Evolutionary conservation across 176 grass and related monocot genomes (phyloP), one percentile per base, ranked within the genome.

Genomic region (Miscanthus lutarioriparius): DNA sequence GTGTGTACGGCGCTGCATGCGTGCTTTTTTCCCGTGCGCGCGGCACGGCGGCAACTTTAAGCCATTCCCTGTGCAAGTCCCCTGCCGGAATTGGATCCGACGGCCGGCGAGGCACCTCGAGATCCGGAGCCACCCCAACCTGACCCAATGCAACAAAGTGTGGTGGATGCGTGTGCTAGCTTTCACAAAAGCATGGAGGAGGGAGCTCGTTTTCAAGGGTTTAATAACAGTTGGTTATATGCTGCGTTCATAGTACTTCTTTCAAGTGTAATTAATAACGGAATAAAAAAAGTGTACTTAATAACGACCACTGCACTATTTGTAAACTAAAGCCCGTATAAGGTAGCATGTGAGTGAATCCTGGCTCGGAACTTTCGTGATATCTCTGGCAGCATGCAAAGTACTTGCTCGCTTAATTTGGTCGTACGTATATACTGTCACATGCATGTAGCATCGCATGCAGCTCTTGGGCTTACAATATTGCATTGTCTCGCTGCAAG

Each of bases 71-170:
- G 16, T 30, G 3, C 23, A 11, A 28, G 12, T 26, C 30, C 7
- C 0, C 19, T 53, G 44, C 20, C 22, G 8, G 20, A 59, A 59
- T 59, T 22, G 0, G 54, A 87, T 87, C 81, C 67, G 67, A 84
- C 87, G 87, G 81, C 75, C 13, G 66, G 1, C 14, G 67, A 5
- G 45, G 59, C 22, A 70, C 76, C 87, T 89, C 87, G 82, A 80
- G 87, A 89, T 89, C 48, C 10, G 82, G 82, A 89, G 87, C 87
- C 82, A 80, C 83, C 87, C 87, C 87, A 84, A 85, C 82, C 82
- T 80, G 87, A 85, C 87, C 69, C 56, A 65, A 72, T 2, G n/a
- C 70, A 66, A 32, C 20, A 37, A 82, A 82, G 36, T 28, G 66
- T 28, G 66, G n/a, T 48, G 27, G 14, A 33, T 49, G 36, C 27